A percentile compares a stretch with the other conserved stretches of the same genome.
These are phyloP conservation scores for Umbelopsis sp. DNA, from an alignment of 371 early-diverging fungal genomes.

Conservation along the genomic window DNA sequence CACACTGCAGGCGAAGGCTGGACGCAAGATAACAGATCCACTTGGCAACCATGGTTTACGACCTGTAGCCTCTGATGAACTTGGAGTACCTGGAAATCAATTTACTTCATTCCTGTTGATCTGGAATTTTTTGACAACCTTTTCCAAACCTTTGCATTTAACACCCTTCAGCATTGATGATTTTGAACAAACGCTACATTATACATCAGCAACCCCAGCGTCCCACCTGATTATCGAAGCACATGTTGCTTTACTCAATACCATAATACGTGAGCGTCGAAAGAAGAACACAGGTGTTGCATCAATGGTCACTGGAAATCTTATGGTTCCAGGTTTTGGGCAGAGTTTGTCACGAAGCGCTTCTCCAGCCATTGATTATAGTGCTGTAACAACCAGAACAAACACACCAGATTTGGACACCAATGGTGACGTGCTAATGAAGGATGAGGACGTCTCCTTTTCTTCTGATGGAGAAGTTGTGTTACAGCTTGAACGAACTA, in stretches of 20 bases:
- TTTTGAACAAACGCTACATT: constrained; percentile 44
- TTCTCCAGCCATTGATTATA: constrained; percentile 18
- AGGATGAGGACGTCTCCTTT: constrained; percentile 8
- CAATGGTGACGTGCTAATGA: constrained; percentile 11
- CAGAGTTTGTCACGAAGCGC: constrained; percentile 13
- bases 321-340: constrained; percentile 1
- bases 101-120: constrained; percentile 47
- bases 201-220: constrained; percentile 26
- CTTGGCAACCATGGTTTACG: constrained; percentile 26
- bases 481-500: constrained; percentile 14
- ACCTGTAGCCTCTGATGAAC: constrained; percentile 28
- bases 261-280: constrained; percentile 40
- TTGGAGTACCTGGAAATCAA: constrained; percentile 34
- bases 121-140: constrained; percentile 49
- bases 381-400: constrained; percentile 11
- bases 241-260: constrained; percentile 45
- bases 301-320: constrained; percentile 2
- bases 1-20: constrained; percentile 34
- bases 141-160: constrained; percentile 40
- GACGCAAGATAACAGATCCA: constrained; percentile 40
- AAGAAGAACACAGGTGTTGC: constrained; percentile 17
- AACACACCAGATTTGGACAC: background rate
- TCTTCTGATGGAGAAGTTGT: constrained; percentile 10
- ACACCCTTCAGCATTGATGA: constrained; percentile 50
- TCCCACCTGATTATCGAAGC: constrained; percentile 38